Percentiles rank a stretch among this genome's conserved stretches.
Evolutionary conservation across 164 flowering plant species (phyloP).

Genomic region (Piper longum): DNA sequence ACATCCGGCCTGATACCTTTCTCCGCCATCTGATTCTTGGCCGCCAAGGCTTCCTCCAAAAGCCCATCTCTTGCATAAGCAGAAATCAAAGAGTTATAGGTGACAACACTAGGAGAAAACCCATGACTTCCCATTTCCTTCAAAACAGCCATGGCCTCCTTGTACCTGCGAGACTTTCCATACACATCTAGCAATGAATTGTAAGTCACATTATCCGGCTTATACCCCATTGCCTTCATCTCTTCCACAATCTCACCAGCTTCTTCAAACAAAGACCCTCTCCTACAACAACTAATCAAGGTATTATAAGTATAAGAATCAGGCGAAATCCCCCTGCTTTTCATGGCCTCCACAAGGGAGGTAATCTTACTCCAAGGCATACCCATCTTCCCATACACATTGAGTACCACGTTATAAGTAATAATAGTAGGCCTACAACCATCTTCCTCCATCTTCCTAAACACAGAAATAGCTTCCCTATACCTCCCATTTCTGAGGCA

Average conservation of each 20-base stretch:
- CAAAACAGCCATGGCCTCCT: conserved; percentile 66
- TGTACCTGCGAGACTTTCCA: conserved; percentile 68
- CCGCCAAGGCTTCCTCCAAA: conserved; percentile 64
- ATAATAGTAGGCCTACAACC: conserved; percentile 74
- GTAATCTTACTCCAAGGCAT: conserved; percentile 64
- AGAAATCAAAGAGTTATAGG: conserved; percentile 76
- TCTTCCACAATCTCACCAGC: conserved; percentile 60
- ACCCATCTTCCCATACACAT: conserved; percentile 94
- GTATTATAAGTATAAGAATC: conserved; percentile 90
- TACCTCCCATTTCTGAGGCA: conserved; percentile 60
- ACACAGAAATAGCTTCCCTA: conserved; percentile 54
- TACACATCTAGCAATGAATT: conserved; percentile 84
- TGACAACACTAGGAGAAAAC: conserved; percentile 55
- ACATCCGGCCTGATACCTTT: conserved; percentile 79
- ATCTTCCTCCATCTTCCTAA: conserved; percentile 65
- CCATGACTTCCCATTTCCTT: conserved; percentile 69
- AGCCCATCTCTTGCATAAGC: conserved; percentile 76
- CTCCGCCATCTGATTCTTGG: conserved; percentile 49
- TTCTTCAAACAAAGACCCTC: conserved; percentile 72
- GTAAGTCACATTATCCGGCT: conserved; percentile 85
- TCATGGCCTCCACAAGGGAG: conserved; percentile 57
- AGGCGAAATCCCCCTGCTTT: conserved; percentile 42
- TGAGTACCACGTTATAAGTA: conserved; percentile 74
- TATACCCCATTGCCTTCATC: conserved; percentile 60
- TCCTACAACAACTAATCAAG: conserved; percentile 65